Percentiles rank a stretch among this genome's conserved stretches.
These are phyloP conservation scores for Babesia gibsoni DNA, from an alignment of 169 alveolate genomes.

Conservation along the genomic window DNA sequence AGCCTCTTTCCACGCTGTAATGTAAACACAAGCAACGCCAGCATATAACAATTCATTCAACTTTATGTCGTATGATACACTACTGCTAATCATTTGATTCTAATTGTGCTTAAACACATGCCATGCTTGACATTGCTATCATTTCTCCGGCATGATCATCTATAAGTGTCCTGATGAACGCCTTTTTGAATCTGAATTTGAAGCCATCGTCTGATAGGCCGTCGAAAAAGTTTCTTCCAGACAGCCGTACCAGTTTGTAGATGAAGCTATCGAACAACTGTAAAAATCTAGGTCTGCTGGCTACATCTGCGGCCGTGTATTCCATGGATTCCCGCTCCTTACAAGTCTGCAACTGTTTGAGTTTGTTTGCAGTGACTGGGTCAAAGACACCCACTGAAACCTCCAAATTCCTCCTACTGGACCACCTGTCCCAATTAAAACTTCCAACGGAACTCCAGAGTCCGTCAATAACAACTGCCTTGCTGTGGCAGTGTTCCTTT, in stretches of 20 bases:
- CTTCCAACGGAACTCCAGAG: constrained; percentile 75
- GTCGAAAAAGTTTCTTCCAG: constrained; percentile 55
- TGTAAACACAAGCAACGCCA: no score
- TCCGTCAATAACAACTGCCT: constrained; percentile 67
- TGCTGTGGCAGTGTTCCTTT: constrained; percentile 72
- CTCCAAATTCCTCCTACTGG: constrained; percentile 73
- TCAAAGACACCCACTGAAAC: constrained; percentile 67
- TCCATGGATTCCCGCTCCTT: constrained; percentile 46
- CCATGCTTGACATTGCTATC: constrained; percentile 38
- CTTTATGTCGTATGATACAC: no score
- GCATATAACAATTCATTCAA: no score
- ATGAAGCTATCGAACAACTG: constrained; percentile 44
- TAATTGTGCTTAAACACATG: constrained; percentile 20
- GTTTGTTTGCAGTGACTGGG: constrained; percentile 42
- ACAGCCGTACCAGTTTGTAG: constrained; percentile 26
- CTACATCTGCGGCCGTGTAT: constrained; percentile 30
- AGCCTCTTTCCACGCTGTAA: no score
- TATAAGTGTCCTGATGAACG: constrained; percentile 59
- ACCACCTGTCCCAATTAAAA: constrained; percentile 74
- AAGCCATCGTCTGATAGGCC: constrained; percentile 56
- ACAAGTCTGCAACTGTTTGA: constrained; percentile 30
- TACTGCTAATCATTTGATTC: no score
- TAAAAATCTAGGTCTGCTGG: constrained; percentile 31
- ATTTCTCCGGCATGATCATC: constrained; percentile 59
- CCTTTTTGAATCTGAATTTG: constrained; percentile 46